Evolutionary conservation across 768 basidiomycete species (phyloP).

Genomic region (Infundibulicybe gibba): DNA sequence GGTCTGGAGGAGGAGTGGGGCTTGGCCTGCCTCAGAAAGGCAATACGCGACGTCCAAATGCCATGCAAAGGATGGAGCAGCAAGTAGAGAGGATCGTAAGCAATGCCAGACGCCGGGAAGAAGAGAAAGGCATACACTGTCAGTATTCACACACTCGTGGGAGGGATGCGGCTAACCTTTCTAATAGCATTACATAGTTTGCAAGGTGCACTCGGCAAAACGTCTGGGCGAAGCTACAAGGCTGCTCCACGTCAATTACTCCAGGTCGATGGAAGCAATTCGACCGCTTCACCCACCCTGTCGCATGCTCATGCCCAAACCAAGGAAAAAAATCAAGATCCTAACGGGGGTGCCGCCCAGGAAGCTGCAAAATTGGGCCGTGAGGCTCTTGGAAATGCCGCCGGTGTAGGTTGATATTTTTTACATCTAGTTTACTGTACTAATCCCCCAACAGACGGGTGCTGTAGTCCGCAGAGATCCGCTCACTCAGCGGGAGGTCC

Average conservation of each 20-base stretch:
- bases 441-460: constrained; percentile 39
- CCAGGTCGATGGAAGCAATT: constrained; percentile 67
- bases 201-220: constrained; percentile 93
- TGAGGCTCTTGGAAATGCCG: constrained; percentile 63
- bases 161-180: neutral
- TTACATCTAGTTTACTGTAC: neutral
- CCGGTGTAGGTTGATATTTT: constrained; percentile 36
- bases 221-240: constrained; percentile 89
- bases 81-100: constrained; percentile 97
- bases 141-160: constrained; percentile 7
- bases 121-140: constrained; percentile 74
- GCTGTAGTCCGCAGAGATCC: constrained; percentile 68
- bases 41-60: constrained; percentile 69
- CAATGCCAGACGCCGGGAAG: constrained; percentile 82
- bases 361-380: constrained; percentile 76
- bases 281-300: constrained; percentile 39
- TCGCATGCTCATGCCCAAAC: constrained; percentile 46
- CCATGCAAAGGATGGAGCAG: constrained; percentile 90
- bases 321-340: constrained; percentile 37
- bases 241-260: constrained; percentile 96
- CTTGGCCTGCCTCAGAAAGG: constrained; percentile 73
- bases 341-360: constrained; percentile 55
- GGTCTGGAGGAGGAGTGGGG: constrained; percentile 79
- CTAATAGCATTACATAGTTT: constrained; percentile 64
- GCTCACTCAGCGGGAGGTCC: constrained; percentile 72